Base-by-base conservation (phyloP, 2,329 filamentous ascomycete species). In the Penicillium sp. region DNA sequence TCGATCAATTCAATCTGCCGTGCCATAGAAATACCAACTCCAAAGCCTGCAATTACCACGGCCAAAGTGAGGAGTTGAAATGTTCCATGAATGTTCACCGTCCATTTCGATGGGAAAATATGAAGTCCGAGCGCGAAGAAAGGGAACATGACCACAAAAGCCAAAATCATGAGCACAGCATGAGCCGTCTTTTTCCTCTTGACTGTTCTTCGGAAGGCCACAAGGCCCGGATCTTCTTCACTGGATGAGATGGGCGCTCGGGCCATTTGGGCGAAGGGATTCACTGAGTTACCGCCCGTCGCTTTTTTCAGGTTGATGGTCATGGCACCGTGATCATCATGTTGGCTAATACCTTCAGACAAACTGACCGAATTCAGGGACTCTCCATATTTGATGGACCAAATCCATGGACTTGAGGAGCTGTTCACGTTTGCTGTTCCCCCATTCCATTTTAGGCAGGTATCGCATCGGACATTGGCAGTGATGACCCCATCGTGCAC, bases 381-480 rank as follows among this genome's bases (percentile, higher is more conserved):
- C 0, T 38, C 10, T 2, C 71, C 71, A 33, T 58, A 58, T 45
- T 67, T 69, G 4, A 66, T 49, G 10, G 70, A 67, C 65, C 68
- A 74, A 37, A 73, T 65, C 68, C 70, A 74, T 2, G 65, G 53
- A 33, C 66, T 70, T 6, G 60, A 59, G 4, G 62, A 29, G 50
- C 60, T 62, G 10, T 47, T 60, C 33, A 58, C 37, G 37, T 69
- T 54, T 50, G 58, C 40, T 27, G 53, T 51, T 13, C 64, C 64
- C 33, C 56, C 52, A 40, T 53, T 37, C 66, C 68, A 70, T 17
- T 50, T 35, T 8, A 70, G 50, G 57, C 70, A 72, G 59, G 48
- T 70, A 38, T 73, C 67, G 50, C 74, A 77, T 42, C 67, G 67
- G 46, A 89, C 74, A 64, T 88, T 88, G 63, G 86, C 86, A 6